A percentile compares a stretch with the other conserved stretches of the same genome.
phyloP scores from a whole-genome alignment of 2,329 filamentous ascomycete genomes.

The Epicoccum sorghinum region DNA sequence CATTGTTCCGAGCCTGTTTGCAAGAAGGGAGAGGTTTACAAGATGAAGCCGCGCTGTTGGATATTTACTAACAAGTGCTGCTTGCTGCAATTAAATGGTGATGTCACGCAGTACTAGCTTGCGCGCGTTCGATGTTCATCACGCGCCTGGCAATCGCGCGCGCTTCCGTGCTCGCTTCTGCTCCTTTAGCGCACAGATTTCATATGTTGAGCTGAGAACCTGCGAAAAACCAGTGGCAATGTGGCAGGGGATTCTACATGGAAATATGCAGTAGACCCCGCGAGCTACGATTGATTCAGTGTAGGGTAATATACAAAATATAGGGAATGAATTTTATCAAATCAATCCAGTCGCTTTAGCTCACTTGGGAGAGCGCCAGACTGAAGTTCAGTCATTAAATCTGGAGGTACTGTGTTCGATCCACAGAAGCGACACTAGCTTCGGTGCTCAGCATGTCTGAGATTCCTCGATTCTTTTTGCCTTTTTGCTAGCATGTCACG shows the following conservation, averaged over 20 bases:
- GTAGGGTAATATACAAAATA: background rate
- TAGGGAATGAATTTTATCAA: conserved; percentile 6
- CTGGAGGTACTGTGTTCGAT: conserved; percentile 42
- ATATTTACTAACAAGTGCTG: background rate
- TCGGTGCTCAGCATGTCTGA: conserved; percentile 11
- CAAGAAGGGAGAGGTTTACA: background rate
- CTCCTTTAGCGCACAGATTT: background rate
- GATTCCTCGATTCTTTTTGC: conserved; percentile 17
- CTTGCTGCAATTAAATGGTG: conserved; percentile 2
- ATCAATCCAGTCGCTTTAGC: conserved; percentile 32
- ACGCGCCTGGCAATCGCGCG: background rate
- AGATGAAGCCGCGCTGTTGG: background rate
- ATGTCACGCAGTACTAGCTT: conserved; percentile 5
- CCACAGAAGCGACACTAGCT: conserved; percentile 36
- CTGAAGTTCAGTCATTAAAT: conserved; percentile 41
- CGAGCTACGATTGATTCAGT: background rate
- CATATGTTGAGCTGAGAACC: too few species aligned
- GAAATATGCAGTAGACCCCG: too few species aligned
- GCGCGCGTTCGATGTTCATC: background rate
- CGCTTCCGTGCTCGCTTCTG: background rate
- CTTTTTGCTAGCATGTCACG: background rate
- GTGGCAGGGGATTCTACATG: too few species aligned
- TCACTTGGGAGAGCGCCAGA: conserved; percentile 43
- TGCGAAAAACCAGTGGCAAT: too few species aligned
- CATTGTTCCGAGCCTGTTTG: conserved; percentile 35